These are phyloP conservation scores for Phytopythium delawarense DNA, from an alignment of 352 stramenopile species.

Conservation along the genomic window DNA sequence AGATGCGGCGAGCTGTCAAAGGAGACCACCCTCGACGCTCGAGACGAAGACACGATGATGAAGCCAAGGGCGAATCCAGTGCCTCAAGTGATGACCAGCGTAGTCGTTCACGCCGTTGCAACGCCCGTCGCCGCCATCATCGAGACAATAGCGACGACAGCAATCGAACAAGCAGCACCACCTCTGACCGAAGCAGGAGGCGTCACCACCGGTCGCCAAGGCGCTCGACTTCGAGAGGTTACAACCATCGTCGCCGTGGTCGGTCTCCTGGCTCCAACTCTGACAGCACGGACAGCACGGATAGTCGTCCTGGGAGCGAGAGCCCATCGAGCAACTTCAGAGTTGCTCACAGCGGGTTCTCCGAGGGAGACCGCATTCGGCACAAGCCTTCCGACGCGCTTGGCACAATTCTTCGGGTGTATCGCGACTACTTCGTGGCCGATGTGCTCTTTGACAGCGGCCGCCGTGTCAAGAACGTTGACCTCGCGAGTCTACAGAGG, in stretches of 20 bases:
- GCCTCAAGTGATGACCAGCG: neutral
- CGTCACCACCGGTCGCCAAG: neutral
- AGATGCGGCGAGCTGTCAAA: neutral
- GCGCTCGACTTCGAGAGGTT: neutral
- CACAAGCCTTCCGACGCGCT: constrained; percentile 22
- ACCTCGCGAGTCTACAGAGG: constrained; percentile 33
- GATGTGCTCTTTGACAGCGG: constrained; percentile 70
- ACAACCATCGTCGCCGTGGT: too few species aligned
- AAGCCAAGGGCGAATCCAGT: neutral
- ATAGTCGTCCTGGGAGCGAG: neutral
- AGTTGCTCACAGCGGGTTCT: constrained; percentile 17
- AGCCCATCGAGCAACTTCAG: neutral
- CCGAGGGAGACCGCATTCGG: constrained; percentile 47
- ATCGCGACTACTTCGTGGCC: constrained; percentile 62
- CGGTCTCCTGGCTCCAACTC: neutral
- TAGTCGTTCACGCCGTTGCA: neutral
- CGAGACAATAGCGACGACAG: neutral
- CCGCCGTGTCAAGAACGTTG: constrained; percentile 50
- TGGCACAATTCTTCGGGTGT: constrained; percentile 59
- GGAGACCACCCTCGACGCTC: neutral
- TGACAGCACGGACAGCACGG: neutral
- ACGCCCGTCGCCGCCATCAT: neutral
- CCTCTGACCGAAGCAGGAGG: neutral
- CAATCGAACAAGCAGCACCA: neutral
- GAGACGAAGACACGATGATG: neutral